Percentiles rank a stretch among this genome's conserved stretches.
phyloP scores from a whole-genome alignment of 257 asterid genomes.

The Cordia subcordata region DNA sequence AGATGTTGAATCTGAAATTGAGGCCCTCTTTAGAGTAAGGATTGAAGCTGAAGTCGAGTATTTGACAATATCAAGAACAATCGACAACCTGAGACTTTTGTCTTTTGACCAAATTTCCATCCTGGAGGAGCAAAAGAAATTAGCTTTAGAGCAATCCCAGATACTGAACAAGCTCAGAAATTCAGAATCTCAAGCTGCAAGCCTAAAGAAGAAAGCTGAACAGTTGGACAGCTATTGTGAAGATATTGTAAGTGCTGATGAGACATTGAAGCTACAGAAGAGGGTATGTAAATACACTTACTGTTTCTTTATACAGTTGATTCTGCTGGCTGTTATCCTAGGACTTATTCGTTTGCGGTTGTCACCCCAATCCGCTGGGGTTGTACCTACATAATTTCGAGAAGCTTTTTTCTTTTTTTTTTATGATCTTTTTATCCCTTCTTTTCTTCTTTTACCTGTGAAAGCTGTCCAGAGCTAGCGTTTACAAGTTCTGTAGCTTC shows the following conservation, averaged over 20 bases:
- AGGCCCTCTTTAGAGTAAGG: slow-evolving; percentile 52
- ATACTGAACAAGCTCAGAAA: slow-evolving; percentile 42
- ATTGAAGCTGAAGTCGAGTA: slow-evolving; percentile 74
- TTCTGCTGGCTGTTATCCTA: slow-evolving; percentile 32
- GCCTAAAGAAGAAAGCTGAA: slow-evolving; percentile 39
- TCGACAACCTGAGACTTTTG: slow-evolving; percentile 40
- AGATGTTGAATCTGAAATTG: slow-evolving; percentile 41
- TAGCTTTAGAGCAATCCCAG: slow-evolving; percentile 33
- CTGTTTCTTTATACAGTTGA: slow-evolving; percentile 48
- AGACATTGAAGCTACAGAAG: slow-evolving; percentile 40
- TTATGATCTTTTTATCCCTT: neutral
- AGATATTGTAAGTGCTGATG: slow-evolving; percentile 36
- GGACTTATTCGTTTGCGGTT: slow-evolving; percentile 28
- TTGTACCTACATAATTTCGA: slow-evolving; percentile 65
- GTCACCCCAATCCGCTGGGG: slow-evolving; percentile 29
- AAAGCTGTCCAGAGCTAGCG: neutral
- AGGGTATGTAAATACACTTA: slow-evolving; percentile 44
- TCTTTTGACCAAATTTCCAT: slow-evolving; percentile 40
- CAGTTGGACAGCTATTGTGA: slow-evolving; percentile 42
- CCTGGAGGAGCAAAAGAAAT: slow-evolving; percentile 42
- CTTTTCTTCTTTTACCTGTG: neutral
- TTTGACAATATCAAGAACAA: slow-evolving; percentile 39
- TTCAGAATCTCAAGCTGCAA: slow-evolving; percentile 41
- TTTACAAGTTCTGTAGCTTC: neutral
- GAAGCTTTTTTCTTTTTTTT: neutral